Conservation (phyloP, 1,284 basidiomycete species). For the Ustilago vetiveriae region DNA sequence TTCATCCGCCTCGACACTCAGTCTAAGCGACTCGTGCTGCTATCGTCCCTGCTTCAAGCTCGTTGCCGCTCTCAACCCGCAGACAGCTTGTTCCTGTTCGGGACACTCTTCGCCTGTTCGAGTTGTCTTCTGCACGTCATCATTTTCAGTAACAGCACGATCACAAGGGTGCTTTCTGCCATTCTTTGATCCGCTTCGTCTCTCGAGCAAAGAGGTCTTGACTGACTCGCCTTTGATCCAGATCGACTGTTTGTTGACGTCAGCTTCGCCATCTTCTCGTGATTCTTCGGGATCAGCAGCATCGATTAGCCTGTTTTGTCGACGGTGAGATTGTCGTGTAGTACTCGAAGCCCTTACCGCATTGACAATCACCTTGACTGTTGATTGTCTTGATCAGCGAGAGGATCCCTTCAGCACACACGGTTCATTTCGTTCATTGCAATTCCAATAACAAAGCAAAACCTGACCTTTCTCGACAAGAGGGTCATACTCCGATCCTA, state of each 20-base stretch:
- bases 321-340: conserved; percentile 35
- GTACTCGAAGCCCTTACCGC: conserved; percentile 21
- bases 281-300: conserved; percentile 13
- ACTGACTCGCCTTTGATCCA: conserved; percentile 32
- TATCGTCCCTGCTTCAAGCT: conserved; percentile 8
- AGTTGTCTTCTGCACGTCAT: conserved; percentile 16
- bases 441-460: conserved; percentile 22
- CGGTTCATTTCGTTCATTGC: not conserved
- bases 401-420: conserved; percentile 8
- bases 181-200: conserved; percentile 17
- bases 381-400: conserved; percentile 25
- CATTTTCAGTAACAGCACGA: conserved; percentile 26
- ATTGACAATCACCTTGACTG: conserved; percentile 39
- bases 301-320: conserved; percentile 42
- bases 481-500: conserved; percentile 24
- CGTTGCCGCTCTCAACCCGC: conserved; percentile 18
- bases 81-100: conserved; percentile 21
- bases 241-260: conserved; percentile 22
- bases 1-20: conserved; percentile 49
- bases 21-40: conserved; percentile 42
- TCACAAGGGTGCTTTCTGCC: conserved; percentile 2
- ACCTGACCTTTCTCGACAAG: conserved; percentile 4
- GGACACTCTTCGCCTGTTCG: not conserved
- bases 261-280: not conserved
- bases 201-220: conserved; percentile 39